phyloP scores from a whole-genome alignment of 2,329 filamentous ascomycete genomes.

The Calonectria crousiana region DNA sequence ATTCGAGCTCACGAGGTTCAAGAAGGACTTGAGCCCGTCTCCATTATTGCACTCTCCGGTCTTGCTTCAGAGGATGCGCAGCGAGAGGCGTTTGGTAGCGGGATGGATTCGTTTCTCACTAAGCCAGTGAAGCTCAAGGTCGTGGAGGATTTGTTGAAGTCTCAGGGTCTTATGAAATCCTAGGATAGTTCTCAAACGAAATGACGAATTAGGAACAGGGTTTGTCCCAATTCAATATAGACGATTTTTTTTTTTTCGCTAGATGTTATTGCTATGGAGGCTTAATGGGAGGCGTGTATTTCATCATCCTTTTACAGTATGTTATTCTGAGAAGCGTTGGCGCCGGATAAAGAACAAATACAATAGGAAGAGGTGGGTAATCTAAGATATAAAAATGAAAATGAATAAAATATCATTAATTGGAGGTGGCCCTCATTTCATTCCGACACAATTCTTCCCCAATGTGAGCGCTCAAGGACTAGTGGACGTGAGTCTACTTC shows the following conservation, averaged over 20 bases:
- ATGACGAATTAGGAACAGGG: neutral
- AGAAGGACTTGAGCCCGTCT: conserved; percentile 52
- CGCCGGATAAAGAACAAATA: neutral
- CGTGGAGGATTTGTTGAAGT: conserved; percentile 40
- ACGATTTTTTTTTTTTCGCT: neutral
- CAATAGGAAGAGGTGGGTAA: neutral
- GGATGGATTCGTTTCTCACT: conserved; percentile 66
- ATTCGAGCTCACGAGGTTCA: conserved; percentile 63
- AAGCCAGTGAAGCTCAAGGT: conserved; percentile 63
- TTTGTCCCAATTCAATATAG: too few species aligned
- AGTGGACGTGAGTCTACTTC: too few species aligned
- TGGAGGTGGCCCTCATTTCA: neutral
- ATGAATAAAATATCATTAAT: neutral
- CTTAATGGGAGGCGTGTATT: too few species aligned
- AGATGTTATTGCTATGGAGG: neutral
- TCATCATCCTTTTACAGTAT: too few species aligned
- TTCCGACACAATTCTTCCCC: neutral
- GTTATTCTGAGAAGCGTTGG: neutral
- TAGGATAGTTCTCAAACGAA: neutral
- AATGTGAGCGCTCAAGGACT: too few species aligned
- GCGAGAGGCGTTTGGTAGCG: conserved; percentile 64
- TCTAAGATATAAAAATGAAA: neutral
- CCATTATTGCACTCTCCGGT: conserved; percentile 66
- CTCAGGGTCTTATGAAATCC: neutral
- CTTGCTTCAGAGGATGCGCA: conserved; percentile 62